Conservation (phyloP, 352 stramenopile genomes). For the Pythium insidiosum region DNA sequence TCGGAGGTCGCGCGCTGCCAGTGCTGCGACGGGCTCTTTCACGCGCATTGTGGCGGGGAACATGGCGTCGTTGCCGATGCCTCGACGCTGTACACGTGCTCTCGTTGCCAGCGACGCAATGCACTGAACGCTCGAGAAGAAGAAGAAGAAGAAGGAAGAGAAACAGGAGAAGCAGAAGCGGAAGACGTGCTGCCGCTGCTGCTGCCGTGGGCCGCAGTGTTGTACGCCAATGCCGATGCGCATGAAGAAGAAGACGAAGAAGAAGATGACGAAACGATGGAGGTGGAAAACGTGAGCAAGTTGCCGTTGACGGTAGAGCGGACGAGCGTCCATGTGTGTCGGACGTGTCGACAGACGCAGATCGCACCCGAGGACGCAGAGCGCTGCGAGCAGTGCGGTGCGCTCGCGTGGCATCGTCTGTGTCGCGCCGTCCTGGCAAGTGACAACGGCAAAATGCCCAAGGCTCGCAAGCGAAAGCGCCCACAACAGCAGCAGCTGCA, state of each 20-base stretch:
- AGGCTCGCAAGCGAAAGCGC: not conserved
- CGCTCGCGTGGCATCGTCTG: conserved; percentile 16
- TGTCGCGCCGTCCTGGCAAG: too few relatives aligned
- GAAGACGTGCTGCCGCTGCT: conserved; percentile 18
- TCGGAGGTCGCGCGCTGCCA: conserved; percentile 9
- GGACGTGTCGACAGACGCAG: conserved; percentile 44
- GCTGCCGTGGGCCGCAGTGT: conserved; percentile 19
- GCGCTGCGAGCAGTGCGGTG: conserved; percentile 25
- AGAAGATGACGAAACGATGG: conserved; percentile 1
- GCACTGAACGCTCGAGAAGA: not conserved
- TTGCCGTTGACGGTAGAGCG: conserved; percentile 25
- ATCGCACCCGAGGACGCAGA: conserved; percentile 22
- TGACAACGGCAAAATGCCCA: not conserved
- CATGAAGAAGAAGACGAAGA: conserved; percentile 2
- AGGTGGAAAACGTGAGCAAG: conserved; percentile 13
- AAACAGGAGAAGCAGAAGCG: not conserved
- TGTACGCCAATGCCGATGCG: conserved; percentile 2
- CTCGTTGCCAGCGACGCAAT: not conserved
- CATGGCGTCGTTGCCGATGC: conserved; percentile 1
- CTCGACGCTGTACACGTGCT: conserved; percentile 1
- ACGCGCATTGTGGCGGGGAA: conserved; percentile 4
- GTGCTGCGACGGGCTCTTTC: conserved; percentile 17
- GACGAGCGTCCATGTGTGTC: conserved; percentile 51
- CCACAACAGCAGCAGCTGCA: too few relatives aligned
- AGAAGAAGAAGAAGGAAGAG: not conserved